Evolutionary conservation across 345 rosid genomes (phyloP), one percentile per base, ranked within the genome.

Genomic region (Arabidopsis arenosa): DNA sequence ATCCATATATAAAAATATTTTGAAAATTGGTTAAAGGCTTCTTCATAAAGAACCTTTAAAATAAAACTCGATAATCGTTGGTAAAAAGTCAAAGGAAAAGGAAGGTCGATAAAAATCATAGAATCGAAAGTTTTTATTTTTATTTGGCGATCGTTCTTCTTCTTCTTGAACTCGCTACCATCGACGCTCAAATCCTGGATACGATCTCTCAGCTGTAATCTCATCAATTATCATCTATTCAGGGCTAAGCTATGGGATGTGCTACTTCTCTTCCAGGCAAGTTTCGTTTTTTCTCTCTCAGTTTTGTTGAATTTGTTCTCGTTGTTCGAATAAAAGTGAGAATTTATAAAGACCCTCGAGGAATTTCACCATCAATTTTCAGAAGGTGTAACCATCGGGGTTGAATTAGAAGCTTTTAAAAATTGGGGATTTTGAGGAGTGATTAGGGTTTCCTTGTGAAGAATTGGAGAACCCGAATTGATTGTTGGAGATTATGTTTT

Each of bases 261-360:
- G 74, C 94, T 67, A 85, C 93, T 79, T 93, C 98, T 76, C 86
- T 89, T 77, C 98, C 94, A 69, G 94, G 97, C 89, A 77, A 73
- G 61, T 75, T 41, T 14, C 9, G 1, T 18, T 66, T 21, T 9
- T 14, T 1, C 12, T 18, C 8, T 57, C 72, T 56, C 53, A 48
- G 2, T 57, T 57, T 71, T 65, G 72, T 65, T 72, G 53, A 57
- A 57, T 78, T 17, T 49, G 12, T 26, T 41, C 32, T 51, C n/a
- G 13, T 6, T 36, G 56, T 48, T 71, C 8, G 39, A 52, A 54
- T 54, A 6, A 68, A 67, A 68, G 17, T 35, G 58, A 63, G 48
- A 4, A 43, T 72, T 28, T 12, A 5, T 13, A 1, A 48, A 52
- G 45, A 55, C 70, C 69, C 48, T 75, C 26, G n/a, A 61, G 64